A percentile compares a stretch with the other conserved stretches of the same genome.
Conservation (phyloP, 2,329 filamentous ascomycete genomes). For the Phialophora expanda region DNA sequence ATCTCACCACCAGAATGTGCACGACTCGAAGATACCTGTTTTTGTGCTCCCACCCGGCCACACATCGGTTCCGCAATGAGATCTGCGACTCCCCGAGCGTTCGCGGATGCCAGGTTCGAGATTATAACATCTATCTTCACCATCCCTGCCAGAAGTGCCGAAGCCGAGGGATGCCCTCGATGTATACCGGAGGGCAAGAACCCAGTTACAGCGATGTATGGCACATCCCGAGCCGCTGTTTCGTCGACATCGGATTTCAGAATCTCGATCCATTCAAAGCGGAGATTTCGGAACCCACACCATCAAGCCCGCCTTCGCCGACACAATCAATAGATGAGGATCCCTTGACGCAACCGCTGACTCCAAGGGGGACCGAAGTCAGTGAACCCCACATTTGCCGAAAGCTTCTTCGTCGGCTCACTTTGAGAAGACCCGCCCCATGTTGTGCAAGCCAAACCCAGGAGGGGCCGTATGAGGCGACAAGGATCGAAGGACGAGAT, state of each 20-base stretch:
- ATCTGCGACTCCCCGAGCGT: slow-evolving; percentile 23
- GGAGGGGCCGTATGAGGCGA: slow-evolving; percentile 23
- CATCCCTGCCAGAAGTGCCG: slow-evolving; percentile 30
- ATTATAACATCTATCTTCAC: slow-evolving; percentile 22
- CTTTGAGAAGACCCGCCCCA: slow-evolving; percentile 20
- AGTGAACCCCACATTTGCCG: slow-evolving; percentile 13
- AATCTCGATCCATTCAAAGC: slow-evolving; percentile 33
- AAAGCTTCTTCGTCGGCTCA: slow-evolving; percentile 24
- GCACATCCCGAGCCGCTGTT: slow-evolving; percentile 37
- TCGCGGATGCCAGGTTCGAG: slow-evolving; percentile 26
- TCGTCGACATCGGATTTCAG: slow-evolving; percentile 36
- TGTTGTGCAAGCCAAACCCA: slow-evolving; percentile 27
- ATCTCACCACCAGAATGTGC: slow-evolving; percentile 31
- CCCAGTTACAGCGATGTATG: slow-evolving; percentile 26
- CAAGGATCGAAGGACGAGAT: slow-evolving; percentile 27
- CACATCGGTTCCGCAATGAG: slow-evolving; percentile 33
- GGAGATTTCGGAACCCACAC: slow-evolving; percentile 5
- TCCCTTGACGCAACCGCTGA: slow-evolving; percentile 1
- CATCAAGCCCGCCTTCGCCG: slow-evolving; percentile 5
- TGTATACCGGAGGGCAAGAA: background rate
- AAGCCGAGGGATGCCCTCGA: slow-evolving; percentile 10
- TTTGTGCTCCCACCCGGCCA: slow-evolving; percentile 35
- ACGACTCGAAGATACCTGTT: slow-evolving; percentile 31
- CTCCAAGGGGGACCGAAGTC: slow-evolving; percentile 4
- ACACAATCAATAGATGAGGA: slow-evolving; percentile 18